Evolutionary conservation across 2,329 filamentous ascomycete species (phyloP).

Genomic region (Didymella glomerata): DNA sequence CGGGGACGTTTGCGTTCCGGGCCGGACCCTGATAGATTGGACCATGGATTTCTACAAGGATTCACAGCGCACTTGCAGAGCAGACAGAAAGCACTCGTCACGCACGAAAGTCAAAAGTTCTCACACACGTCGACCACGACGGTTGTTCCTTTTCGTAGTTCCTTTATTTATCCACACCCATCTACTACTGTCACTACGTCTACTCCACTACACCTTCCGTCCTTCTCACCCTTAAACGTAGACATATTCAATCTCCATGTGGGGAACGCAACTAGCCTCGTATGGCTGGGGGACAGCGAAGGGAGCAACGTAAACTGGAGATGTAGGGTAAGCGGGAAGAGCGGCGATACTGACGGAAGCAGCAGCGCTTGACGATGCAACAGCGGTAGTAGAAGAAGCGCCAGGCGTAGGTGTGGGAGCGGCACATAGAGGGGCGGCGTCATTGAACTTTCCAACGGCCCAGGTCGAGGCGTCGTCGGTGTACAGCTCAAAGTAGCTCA

Average conservation of each 20-base stretch:
- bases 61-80: slow-evolving; percentile 27
- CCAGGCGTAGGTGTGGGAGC: slow-evolving; percentile 31
- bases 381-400: slow-evolving; percentile 30
- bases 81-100: slow-evolving; percentile 30
- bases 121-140: slow-evolving; percentile 25
- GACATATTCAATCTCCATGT: slow-evolving; percentile 29
- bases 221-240: slow-evolving; percentile 32
- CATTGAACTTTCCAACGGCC: slow-evolving; percentile 36
- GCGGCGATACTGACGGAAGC: slow-evolving; percentile 13
- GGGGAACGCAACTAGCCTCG: slow-evolving; percentile 28
- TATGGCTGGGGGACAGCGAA: slow-evolving; percentile 30
- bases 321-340: slow-evolving; percentile 34
- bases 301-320: slow-evolving; percentile 32
- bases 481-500: slow-evolving; percentile 61
- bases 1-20: slow-evolving; percentile 20
- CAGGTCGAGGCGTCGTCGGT: slow-evolving; percentile 35
- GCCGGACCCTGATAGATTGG: slow-evolving; percentile 15
- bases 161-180: slow-evolving; percentile 27
- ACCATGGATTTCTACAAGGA: slow-evolving; percentile 19
- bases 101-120: slow-evolving; percentile 30
- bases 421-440: slow-evolving; percentile 31
- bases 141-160: slow-evolving; percentile 28
- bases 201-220: slow-evolving; percentile 29
- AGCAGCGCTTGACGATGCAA: slow-evolving; percentile 10
- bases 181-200: slow-evolving; percentile 31